Percentiles rank a stretch among this genome's conserved stretches.
These are phyloP conservation scores for Favolaschia claudopus DNA, from an alignment of 768 basidiomycete genomes.

Conservation along the genomic window DNA sequence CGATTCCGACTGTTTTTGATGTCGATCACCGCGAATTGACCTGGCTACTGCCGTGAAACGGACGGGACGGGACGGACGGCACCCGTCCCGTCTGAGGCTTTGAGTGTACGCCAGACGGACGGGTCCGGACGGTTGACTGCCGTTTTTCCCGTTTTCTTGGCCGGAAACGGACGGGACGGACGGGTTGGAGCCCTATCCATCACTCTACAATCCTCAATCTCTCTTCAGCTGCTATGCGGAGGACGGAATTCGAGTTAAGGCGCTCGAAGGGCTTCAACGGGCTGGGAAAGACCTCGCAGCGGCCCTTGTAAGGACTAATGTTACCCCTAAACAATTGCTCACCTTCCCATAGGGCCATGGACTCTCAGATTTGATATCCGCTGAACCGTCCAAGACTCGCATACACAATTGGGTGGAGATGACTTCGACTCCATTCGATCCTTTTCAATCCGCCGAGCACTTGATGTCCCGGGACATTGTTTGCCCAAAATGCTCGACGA, in stretches of 20 bases:
- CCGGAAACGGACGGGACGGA: no score
- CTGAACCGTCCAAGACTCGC: conserved; percentile 16
- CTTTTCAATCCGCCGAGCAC: conserved; percentile 17
- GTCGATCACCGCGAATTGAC: no score
- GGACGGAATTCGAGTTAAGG: conserved; percentile 35
- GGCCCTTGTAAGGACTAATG: conserved; percentile 24
- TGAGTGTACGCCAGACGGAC: no score
- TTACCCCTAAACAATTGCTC: background rate
- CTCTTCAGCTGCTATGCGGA: conserved; percentile 41
- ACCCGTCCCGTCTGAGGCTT: no score
- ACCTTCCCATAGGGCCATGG: background rate
- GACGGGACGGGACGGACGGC: no score
- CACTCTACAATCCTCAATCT: background rate
- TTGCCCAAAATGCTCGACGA: conserved; percentile 38
- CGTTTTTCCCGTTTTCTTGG: no score
- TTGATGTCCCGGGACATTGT: conserved; percentile 26
- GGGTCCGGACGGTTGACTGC: no score
- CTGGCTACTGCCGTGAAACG: no score
- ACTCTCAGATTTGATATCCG: conserved; percentile 4
- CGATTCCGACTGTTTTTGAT: no score
- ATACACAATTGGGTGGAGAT: conserved; percentile 24
- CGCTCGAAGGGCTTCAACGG: conserved; percentile 29
- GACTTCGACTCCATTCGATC: conserved; percentile 31
- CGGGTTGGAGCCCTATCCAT: no score
- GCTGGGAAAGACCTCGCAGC: conserved; percentile 25